phyloP scores from a whole-genome alignment of 106 monocot genomes.

The Iris macrosiphon region DNA sequence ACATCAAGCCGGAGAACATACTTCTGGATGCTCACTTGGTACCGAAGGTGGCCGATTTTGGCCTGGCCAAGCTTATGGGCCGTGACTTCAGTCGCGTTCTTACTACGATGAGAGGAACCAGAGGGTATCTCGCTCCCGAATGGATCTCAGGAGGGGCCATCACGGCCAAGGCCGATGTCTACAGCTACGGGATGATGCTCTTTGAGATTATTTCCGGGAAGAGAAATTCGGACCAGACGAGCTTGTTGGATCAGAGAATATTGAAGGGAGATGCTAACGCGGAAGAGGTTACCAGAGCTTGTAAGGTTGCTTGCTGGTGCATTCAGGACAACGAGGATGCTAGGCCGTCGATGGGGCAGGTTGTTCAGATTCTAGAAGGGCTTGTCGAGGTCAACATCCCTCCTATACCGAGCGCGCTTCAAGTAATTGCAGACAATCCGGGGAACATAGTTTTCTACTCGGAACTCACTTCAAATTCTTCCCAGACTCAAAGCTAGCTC shows the following conservation, averaged over 20 bases:
- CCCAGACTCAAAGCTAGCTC: too few relatives aligned
- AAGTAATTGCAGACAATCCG: not conserved
- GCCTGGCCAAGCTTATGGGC: not conserved
- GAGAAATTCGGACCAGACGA: not conserved
- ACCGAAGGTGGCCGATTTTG: constrained; percentile 3
- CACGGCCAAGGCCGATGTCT: not conserved
- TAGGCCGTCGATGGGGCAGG: constrained; percentile 13
- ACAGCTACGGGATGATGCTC: constrained; percentile 6
- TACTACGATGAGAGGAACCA: constrained; percentile 4
- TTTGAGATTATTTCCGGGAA: constrained; percentile 7
- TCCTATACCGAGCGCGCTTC: constrained; percentile 9
- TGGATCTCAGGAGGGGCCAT: constrained; percentile 1
- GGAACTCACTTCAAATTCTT: too few relatives aligned
- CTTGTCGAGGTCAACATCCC: constrained; percentile 9
- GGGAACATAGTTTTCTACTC: not conserved
- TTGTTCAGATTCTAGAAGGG: constrained; percentile 10
- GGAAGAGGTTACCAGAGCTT: constrained; percentile 18
- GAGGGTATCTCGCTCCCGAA: constrained; percentile 2
- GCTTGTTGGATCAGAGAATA: constrained; percentile 1
- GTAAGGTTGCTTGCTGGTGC: constrained; percentile 20
- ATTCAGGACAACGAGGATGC: constrained; percentile 11
- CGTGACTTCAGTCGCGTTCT: not conserved
- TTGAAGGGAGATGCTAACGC: not conserved
- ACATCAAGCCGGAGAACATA: constrained; percentile 6
- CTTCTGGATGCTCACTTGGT: not conserved